Conservation (phyloP, 176 grass and related monocot species). For the Lolium perenne region DNA sequence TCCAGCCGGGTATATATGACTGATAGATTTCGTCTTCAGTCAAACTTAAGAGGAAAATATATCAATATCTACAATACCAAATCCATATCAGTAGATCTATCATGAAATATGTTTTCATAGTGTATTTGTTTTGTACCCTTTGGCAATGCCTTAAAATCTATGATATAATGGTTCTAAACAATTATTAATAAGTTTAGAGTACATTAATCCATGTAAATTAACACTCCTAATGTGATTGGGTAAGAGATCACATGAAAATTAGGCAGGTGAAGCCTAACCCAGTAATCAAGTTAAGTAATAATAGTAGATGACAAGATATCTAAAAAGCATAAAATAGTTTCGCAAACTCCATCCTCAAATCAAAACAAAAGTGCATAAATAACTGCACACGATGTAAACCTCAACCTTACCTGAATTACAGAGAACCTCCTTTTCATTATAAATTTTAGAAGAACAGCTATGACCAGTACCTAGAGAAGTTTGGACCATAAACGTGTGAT, state of each 20-base stretch:
- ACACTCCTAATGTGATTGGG: background rate
- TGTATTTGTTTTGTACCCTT: background rate
- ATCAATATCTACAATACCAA: background rate
- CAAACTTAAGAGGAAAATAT: background rate
- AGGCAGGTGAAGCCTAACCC: background rate
- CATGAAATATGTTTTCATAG: background rate
- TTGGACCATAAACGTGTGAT: conserved; percentile 23
- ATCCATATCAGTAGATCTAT: background rate
- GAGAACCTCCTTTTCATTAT: conserved; percentile 94
- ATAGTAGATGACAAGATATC: background rate
- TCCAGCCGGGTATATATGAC: no score
- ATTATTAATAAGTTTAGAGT: conserved; percentile 13
- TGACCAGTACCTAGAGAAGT: conserved; percentile 87
- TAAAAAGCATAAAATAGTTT: conserved; percentile 11
- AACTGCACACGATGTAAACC: conserved; percentile 10
- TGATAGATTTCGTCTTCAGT: background rate
- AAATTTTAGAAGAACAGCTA: conserved; percentile 92
- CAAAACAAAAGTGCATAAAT: conserved; percentile 10
- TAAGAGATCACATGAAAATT: background rate
- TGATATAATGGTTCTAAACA: background rate
- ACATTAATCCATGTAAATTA: background rate
- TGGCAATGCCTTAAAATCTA: background rate
- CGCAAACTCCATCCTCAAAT: conserved; percentile 13
- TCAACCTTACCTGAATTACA: conserved; percentile 80
- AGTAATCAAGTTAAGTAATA: conserved; percentile 5